Percentiles rank a stretch among this genome's conserved stretches.
These are phyloP conservation scores for Citrullus colocynthis DNA, from an alignment of 306 rosid species.

Conservation along the genomic window DNA sequence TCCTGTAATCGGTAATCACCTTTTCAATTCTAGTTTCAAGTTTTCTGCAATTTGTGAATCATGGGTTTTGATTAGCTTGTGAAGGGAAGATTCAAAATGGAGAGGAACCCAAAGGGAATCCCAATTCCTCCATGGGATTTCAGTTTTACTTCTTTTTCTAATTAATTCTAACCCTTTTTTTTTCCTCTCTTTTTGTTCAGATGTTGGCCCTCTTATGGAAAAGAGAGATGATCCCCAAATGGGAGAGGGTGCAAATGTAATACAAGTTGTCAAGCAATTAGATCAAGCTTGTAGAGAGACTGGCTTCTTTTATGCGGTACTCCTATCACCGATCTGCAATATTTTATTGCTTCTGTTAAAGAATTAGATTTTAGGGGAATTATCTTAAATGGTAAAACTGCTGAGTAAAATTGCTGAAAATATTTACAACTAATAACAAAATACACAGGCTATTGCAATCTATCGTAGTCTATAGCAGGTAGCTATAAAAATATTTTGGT, in stretches of 20 bases:
- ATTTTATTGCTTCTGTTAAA: too few relatives aligned
- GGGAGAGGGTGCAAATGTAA: constrained; percentile 47
- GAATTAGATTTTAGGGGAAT: too few relatives aligned
- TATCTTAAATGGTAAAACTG: too few relatives aligned
- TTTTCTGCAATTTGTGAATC: background rate
- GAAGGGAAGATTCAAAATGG: background rate
- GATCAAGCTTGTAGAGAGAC: constrained; percentile 79
- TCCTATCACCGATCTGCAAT: background rate
- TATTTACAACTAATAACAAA: too few relatives aligned
- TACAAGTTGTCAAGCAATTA: constrained; percentile 53
- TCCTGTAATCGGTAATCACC: constrained; percentile 60
- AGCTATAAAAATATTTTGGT: too few relatives aligned
- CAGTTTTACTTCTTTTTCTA: background rate
- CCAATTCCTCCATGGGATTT: too few relatives aligned
- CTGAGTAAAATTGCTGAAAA: too few relatives aligned
- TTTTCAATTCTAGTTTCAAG: background rate
- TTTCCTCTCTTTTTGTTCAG: constrained; percentile 20
- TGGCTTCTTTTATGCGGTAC: constrained; percentile 91
- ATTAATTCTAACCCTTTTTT: background rate
- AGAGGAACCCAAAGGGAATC: background rate
- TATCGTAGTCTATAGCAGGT: too few relatives aligned
- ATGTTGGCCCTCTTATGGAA: constrained; percentile 54
- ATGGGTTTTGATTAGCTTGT: background rate
- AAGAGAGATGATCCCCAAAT: constrained; percentile 57
- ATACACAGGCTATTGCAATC: too few relatives aligned